phyloP scores from a whole-genome alignment of 202 grass and related monocot species.

The Panicum virgatum region DNA sequence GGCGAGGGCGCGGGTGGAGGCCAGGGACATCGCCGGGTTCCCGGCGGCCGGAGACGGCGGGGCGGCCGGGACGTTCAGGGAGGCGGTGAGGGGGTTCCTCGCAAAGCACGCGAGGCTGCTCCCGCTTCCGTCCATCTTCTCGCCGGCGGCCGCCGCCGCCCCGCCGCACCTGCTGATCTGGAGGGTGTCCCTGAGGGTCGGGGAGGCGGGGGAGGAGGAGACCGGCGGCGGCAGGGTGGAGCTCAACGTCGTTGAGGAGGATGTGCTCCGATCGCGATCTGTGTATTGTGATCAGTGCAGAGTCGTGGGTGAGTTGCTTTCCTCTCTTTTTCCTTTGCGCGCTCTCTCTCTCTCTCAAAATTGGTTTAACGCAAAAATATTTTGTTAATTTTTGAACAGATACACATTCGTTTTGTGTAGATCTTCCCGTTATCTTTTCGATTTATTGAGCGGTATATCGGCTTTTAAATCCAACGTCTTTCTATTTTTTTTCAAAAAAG shows the following conservation, averaged over 20 bases:
- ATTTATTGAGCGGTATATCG: neutral
- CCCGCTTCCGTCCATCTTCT: constrained; percentile 70
- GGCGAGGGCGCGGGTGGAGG: constrained; percentile 60
- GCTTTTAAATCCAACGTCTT: neutral
- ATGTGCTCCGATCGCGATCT: constrained; percentile 86
- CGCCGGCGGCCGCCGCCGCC: constrained; percentile 52
- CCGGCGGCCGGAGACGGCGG: constrained; percentile 49
- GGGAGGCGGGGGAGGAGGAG: constrained; percentile 34
- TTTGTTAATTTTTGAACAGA: neutral
- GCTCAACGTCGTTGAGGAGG: constrained; percentile 85
- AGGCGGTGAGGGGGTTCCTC: constrained; percentile 72
- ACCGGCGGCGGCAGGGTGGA: constrained; percentile 51
- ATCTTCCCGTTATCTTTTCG: neutral
- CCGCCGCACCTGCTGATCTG: constrained; percentile 69
- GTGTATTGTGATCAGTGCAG: constrained; percentile 97
- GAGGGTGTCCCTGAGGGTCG: constrained; percentile 63
- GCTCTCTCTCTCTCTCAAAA: neutral
- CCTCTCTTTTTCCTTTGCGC: constrained; percentile 23
- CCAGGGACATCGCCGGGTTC: constrained; percentile 51
- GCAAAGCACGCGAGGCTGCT: constrained; percentile 59
- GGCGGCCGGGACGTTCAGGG: constrained; percentile 70
- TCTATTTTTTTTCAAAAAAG: neutral
- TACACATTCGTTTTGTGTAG: neutral
- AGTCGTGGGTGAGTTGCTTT: constrained; percentile 85
- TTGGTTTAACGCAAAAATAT: neutral